Base-by-base conservation (phyloP, 1,139 yeast species). In the Neolecta irregularis region DNA sequence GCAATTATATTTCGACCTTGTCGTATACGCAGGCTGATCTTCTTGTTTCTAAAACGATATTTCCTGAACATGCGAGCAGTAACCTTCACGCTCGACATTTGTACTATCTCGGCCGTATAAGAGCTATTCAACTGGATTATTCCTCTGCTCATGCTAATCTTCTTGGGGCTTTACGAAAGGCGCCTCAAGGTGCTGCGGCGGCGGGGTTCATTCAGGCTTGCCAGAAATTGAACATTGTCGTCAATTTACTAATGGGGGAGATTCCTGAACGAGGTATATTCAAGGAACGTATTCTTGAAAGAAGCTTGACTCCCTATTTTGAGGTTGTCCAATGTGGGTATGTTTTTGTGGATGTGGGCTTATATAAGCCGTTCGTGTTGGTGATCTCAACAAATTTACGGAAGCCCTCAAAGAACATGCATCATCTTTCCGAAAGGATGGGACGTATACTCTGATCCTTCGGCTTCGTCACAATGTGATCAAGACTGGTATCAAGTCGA, bases 401-500 rank as follows among this genome's bases (percentile, higher is more conserved):
- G 69, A 72, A 36, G 77, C 80, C n/a, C 64, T 85, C 47, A 60
- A 64, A 32, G 68, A 70, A 48, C 76, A 74, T 53, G 79, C 74
- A 46, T 58, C 58, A 1, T 62, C 58, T 30, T 72, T 85, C 49
- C 66, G 72, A 49, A 67, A 63, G 41, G 98, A 91, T 56, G 85
- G 79, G 39, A 80, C 75, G 48, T 80, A 73, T 54, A 79, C 83
- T 22, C 67, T 91, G 48, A 91, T 91, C 35, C 67, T 81, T 34
- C 72, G 98, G 53, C 67, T 91, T 50, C 78, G 96, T 55, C 94
- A 92, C 53, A 91, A 88, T 55, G 99, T 91, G 44, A 88, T 91
- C 57, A 91, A 88, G 60, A 85, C 99, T 1, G 99, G 98, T 50
- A 83, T 91, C 44, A 71, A 98, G 57, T 79, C 81, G 50, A 81